Percentiles rank a stretch among this genome's conserved stretches.
Evolutionary conservation across 1,284 basidiomycete genomes (phyloP).

Genomic region (Limonomyces culmigenus): DNA sequence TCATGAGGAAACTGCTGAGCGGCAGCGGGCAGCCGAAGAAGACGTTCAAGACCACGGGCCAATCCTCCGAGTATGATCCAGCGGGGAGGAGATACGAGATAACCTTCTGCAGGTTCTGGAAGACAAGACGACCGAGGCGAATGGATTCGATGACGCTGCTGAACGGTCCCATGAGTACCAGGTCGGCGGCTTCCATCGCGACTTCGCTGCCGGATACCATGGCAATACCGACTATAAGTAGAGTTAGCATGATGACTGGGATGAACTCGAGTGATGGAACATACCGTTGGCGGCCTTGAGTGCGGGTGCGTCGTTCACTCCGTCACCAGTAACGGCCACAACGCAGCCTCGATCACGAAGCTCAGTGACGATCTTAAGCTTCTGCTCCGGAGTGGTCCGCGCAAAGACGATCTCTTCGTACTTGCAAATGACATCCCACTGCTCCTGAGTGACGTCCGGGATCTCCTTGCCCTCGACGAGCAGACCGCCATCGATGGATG

Average conservation of each 20-base stretch:
- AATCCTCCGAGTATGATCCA: too few species aligned
- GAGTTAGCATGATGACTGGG: neutral
- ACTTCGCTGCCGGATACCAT: slow-evolving; percentile 64
- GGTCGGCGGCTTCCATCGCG: slow-evolving; percentile 57
- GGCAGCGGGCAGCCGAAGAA: too few species aligned
- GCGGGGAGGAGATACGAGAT: too few species aligned
- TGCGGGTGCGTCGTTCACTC: slow-evolving; percentile 56
- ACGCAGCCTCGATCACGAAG: neutral
- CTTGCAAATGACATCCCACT: slow-evolving; percentile 50
- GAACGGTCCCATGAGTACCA: slow-evolving; percentile 56
- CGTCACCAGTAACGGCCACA: slow-evolving; percentile 31
- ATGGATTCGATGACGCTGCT: too few species aligned
- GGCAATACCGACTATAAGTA: slow-evolving; percentile 53
- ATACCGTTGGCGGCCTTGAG: slow-evolving; percentile 30
- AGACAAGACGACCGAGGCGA: too few species aligned
- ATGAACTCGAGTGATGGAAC: neutral
- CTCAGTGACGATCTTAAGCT: slow-evolving; percentile 46
- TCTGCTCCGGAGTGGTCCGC: slow-evolving; percentile 54
- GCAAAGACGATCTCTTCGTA: slow-evolving; percentile 60
- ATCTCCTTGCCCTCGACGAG: slow-evolving; percentile 54
- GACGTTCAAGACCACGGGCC: too few species aligned
- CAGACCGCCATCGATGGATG: too few species aligned
- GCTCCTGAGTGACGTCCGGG: slow-evolving; percentile 43
- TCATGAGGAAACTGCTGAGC: too few species aligned
- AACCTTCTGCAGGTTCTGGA: too few species aligned